Conservation (phyloP, 2,329 filamentous ascomycete genomes). For the Lecanoromycetidae sp. region DNA sequence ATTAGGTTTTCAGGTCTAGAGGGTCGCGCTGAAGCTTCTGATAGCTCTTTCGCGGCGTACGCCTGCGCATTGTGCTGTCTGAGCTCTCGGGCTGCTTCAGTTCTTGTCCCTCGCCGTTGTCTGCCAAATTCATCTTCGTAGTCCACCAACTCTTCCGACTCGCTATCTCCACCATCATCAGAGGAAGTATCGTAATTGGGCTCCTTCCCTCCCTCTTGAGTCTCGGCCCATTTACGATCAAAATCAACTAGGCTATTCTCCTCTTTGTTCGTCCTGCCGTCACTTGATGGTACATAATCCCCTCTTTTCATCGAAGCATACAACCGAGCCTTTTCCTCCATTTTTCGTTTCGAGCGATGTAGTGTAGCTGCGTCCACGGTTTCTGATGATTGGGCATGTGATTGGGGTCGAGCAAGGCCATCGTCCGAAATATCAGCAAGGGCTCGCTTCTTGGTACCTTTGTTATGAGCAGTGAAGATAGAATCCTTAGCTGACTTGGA, state of each 20-base stretch:
- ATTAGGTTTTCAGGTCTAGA: conserved; percentile 59
- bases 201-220: conserved; percentile 33
- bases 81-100: conserved; percentile 54
- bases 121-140: conserved; percentile 89
- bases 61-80: conserved; percentile 42
- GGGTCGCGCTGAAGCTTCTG: conserved; percentile 49
- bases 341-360: conserved; percentile 60
- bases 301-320: conserved; percentile 87
- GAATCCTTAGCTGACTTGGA: conserved; percentile 47
- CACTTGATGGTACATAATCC: conserved; percentile 50
- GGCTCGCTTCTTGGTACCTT: conserved; percentile 50
- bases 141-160: conserved; percentile 57
- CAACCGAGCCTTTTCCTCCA: conserved; percentile 80
- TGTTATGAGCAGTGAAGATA: conserved; percentile 57
- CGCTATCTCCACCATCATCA: conserved; percentile 26
- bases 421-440: conserved; percentile 44
- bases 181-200: conserved; percentile 29
- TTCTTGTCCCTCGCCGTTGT: conserved; percentile 57
- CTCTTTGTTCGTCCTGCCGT: conserved; percentile 27
- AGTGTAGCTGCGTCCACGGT: conserved; percentile 44
- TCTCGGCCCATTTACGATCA: conserved; percentile 86
- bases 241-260: conserved; percentile 64
- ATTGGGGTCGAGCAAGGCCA: conserved; percentile 38
- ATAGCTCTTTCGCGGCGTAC: conserved; percentile 48
- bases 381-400: conserved; percentile 52